Conservation (phyloP, 2,329 filamentous ascomycete genomes). For the Penicillium paneum region DNA sequence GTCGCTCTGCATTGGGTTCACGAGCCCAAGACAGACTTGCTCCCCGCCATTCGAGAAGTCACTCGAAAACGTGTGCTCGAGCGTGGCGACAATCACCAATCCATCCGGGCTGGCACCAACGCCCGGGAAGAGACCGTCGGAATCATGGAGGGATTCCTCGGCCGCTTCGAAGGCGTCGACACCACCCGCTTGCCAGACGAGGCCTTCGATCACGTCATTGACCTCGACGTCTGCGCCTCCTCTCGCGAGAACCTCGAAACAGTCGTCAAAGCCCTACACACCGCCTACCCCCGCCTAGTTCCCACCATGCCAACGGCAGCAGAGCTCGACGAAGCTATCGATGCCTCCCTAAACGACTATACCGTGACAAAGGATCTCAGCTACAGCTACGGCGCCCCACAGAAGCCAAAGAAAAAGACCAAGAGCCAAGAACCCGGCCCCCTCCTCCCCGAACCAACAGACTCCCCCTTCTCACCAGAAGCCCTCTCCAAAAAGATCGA, state of each 20-base stretch:
- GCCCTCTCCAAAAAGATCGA: slow-evolving; percentile 56
- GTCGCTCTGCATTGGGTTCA: slow-evolving; percentile 90
- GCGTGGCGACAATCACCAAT: slow-evolving; percentile 95
- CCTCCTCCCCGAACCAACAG: slow-evolving; percentile 4
- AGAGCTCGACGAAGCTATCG: slow-evolving; percentile 76
- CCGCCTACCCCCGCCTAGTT: slow-evolving; percentile 71
- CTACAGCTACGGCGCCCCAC: slow-evolving; percentile 25
- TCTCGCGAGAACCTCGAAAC: slow-evolving; percentile 84
- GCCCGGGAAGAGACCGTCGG: slow-evolving; percentile 70
- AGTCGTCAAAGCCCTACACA: slow-evolving; percentile 67
- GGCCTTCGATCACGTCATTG: slow-evolving; percentile 77
- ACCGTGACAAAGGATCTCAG: slow-evolving; percentile 73
- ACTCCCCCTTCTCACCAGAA: slow-evolving; percentile 28
- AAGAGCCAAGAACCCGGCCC: slow-evolving; percentile 19
- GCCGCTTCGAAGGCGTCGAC: slow-evolving; percentile 77
- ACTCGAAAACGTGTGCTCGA: slow-evolving; percentile 76
- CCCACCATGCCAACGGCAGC: slow-evolving; percentile 64
- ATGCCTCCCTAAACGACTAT: slow-evolving; percentile 72
- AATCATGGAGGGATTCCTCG: slow-evolving; percentile 94
- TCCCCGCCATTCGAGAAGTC: slow-evolving; percentile 68
- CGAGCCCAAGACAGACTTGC: slow-evolving; percentile 57
- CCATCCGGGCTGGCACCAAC: slow-evolving; percentile 80
- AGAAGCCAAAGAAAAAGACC: slow-evolving; percentile 42
- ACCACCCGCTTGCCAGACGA: slow-evolving; percentile 67
- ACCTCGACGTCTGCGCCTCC: slow-evolving; percentile 72